These are phyloP conservation scores for Crithidia sp. DNA, from an alignment of 208 protist genomes.

Conservation along the genomic window DNA sequence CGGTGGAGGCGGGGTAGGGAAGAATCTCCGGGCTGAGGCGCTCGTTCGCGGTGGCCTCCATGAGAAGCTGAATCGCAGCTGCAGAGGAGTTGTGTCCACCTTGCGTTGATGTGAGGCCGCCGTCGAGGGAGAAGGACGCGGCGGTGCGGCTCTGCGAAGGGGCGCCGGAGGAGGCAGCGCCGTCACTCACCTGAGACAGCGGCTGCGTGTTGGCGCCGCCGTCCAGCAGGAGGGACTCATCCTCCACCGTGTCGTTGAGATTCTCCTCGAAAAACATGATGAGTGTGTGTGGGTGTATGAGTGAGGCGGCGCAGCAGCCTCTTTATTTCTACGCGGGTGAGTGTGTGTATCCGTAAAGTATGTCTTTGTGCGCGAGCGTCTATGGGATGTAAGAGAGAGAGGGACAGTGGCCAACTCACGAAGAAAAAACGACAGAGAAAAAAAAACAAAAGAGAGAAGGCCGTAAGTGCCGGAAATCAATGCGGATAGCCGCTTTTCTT, in stretches of 20 bases:
- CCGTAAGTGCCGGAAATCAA: too few relatives aligned
- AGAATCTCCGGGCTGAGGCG: constrained; percentile 80
- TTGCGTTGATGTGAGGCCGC: neutral
- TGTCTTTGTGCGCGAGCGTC: too few relatives aligned
- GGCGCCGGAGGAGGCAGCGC: constrained; percentile 29
- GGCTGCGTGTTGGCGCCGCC: neutral
- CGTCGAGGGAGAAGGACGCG: constrained; percentile 12
- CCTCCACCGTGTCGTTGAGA: constrained; percentile 49
- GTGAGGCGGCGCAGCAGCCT: neutral
- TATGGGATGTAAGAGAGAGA: too few relatives aligned
- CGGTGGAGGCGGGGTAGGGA: constrained; percentile 64
- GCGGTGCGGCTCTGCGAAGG: constrained; percentile 12
- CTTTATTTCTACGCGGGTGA: neutral
- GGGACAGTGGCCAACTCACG: too few relatives aligned
- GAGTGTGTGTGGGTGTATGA: neutral
- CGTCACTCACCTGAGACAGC: constrained; percentile 27
- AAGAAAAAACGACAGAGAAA: neutral
- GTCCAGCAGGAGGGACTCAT: constrained; percentile 25
- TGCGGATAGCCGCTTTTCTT: too few relatives aligned
- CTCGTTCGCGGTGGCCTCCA: constrained; percentile 80
- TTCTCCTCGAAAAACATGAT: constrained; percentile 81
- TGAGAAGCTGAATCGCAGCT: constrained; percentile 50
- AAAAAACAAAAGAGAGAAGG: constrained; percentile 14
- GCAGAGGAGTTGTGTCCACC: neutral
- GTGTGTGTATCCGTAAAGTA: too few relatives aligned